Percentiles rank a stretch among this genome's conserved stretches.
phyloP scores from a whole-genome alignment of 2,329 filamentous ascomycete species.

The Amauroascus niger region DNA sequence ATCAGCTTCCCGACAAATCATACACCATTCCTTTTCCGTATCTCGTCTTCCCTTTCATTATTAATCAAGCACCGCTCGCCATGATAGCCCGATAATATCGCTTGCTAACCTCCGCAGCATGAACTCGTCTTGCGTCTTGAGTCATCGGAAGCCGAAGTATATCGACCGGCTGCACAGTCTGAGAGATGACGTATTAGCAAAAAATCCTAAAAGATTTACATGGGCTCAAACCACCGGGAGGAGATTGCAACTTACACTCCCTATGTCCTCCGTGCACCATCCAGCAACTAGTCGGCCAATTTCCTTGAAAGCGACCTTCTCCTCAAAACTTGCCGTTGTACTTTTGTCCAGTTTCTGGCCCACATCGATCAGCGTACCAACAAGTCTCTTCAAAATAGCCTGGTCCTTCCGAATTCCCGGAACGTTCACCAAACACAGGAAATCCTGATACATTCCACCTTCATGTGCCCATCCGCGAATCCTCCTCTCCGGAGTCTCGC shows the following conservation, averaged over 20 bases:
- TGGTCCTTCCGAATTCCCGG: conserved; percentile 34
- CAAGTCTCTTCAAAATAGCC: conserved; percentile 35
- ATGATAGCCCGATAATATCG: conserved; percentile 59
- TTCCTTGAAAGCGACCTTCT: conserved; percentile 67
- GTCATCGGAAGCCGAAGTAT: conserved; percentile 47
- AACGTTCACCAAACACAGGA: conserved; percentile 42
- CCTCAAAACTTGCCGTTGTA: conserved; percentile 41
- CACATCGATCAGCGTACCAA: conserved; percentile 40
- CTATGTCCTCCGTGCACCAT: conserved; percentile 52
- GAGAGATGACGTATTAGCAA: conserved; percentile 6
- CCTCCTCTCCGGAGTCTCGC: conserved; percentile 47
- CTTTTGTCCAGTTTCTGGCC: conserved; percentile 32
- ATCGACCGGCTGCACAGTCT: conserved; percentile 29
- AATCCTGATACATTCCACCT: conserved; percentile 67
- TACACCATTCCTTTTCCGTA: not conserved
- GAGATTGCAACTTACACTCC: conserved; percentile 53
- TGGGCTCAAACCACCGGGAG: too few relatives aligned
- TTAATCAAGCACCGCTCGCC: conserved; percentile 27
- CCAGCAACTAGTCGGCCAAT: conserved; percentile 67
- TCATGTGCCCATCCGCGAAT: conserved; percentile 69
- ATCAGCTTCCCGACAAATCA: not conserved
- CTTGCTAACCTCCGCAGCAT: conserved; percentile 60
- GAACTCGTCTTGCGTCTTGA: conserved; percentile 60
- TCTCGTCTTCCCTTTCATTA: not conserved
- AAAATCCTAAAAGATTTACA: not conserved